Evolutionary conservation across 2,329 filamentous ascomycete genomes (phyloP).

Genomic region (Pseudogymnoascus verrucosus): DNA sequence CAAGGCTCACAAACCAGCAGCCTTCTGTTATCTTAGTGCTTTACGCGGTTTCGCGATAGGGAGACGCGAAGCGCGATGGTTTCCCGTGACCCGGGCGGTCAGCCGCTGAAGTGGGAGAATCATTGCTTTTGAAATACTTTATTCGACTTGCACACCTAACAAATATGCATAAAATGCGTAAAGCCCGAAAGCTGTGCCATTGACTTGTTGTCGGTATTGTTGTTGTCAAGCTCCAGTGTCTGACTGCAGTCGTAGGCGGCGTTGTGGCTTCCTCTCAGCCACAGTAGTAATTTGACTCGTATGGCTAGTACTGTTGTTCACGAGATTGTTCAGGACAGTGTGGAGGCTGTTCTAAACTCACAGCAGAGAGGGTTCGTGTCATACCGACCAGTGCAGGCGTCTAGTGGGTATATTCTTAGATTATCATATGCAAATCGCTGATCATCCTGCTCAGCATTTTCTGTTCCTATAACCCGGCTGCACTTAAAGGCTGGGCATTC

Average conservation of each 20-base stretch:
- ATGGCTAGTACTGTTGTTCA: not conserved
- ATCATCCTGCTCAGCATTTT: not conserved
- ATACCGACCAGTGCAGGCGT: not conserved
- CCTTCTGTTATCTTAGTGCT: conserved; percentile 6
- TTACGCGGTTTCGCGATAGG: not conserved
- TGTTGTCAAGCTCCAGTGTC: not conserved
- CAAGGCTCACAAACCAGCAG: not conserved
- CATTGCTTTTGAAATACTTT: conserved; percentile 12
- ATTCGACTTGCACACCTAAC: not conserved
- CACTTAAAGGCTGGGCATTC: not conserved
- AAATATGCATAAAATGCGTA: not conserved
- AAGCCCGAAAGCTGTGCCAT: not conserved
- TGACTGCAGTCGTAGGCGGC: not conserved
- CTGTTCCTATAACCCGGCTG: not conserved
- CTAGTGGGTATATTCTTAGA: not conserved
- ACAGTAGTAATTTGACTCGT: not conserved
- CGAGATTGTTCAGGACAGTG: not conserved
- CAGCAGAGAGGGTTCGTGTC: not conserved
- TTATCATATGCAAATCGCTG: not conserved
- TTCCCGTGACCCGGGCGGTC: conserved; percentile 9
- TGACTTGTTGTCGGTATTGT: not conserved
- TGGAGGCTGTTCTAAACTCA: not conserved
- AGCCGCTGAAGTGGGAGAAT: conserved; percentile 16
- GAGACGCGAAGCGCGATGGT: not conserved
- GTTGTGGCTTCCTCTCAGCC: not conserved